Percentiles rank a stretch among this genome's conserved stretches.
phyloP scores from a whole-genome alignment of 192 early-diverging fungal genomes.

The Lunasporangiospora selenospora region DNA sequence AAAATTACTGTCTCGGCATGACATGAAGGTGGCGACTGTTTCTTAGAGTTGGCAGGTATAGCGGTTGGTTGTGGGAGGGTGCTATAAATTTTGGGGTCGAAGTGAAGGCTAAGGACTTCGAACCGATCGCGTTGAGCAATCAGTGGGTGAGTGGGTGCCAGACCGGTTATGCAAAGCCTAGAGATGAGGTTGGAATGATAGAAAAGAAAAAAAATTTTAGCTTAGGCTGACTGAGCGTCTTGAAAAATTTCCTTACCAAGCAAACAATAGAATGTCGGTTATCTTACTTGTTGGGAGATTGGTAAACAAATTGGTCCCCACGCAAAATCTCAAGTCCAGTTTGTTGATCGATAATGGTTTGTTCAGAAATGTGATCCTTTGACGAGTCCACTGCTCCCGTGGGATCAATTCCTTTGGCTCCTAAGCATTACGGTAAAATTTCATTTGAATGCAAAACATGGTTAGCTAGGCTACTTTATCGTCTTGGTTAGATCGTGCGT shows the following conservation, averaged over 20 bases:
- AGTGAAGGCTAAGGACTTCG: conserved; percentile 27
- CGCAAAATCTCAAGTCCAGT: conserved; percentile 25
- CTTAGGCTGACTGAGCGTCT: no score
- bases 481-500: no score
- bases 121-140: conserved; percentile 20
- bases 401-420: no score
- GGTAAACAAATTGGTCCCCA: conserved; percentile 39
- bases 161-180: conserved; percentile 28
- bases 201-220: no score
- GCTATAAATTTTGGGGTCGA: conserved; percentile 13
- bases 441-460: no score
- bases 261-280: no score
- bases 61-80: conserved; percentile 33
- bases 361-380: no score
- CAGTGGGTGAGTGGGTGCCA: conserved; percentile 38
- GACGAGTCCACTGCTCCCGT: no score
- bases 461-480: no score
- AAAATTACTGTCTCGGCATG: conserved; percentile 34
- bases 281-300: conserved; percentile 41
- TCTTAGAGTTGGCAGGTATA: conserved; percentile 35
- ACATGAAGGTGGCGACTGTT: conserved; percentile 29
- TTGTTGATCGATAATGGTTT: conserved; percentile 27
- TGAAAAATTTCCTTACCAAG: no score
- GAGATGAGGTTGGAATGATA: no score
- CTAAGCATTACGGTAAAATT: no score